Evolutionary conservation across 805 yeast genomes (phyloP), one percentile per base, ranked within the genome.

Genomic region (Ogataea methanolica): DNA sequence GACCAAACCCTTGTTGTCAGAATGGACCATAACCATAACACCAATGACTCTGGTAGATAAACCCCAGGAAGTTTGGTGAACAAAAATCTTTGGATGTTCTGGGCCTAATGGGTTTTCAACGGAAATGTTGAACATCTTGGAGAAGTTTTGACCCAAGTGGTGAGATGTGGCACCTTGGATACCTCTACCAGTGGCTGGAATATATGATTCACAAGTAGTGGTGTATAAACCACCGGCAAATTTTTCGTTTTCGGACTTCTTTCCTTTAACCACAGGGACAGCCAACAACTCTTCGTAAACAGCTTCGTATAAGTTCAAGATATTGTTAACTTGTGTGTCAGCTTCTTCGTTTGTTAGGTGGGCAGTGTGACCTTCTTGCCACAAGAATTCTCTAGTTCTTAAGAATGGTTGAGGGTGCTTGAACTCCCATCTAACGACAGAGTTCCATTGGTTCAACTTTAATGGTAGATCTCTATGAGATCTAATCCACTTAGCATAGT

Each of bases 301-400:
- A 53, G 82, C 81, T 52, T 85, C 84, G 69, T 94, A 94, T 71
- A 80, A 83, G 54, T 88, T 94, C 66, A 91, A 80, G 63, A 95
- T 92, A 68, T 84, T 84, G 59, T 79, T 65, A 33, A 92, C 98
- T 74, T 94, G 98, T 49, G 74, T 74, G 51, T 78, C 76, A 33
- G 99, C 97, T 51, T 80, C 94, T 52, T 82, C 88, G 55, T 74
- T 70, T 47, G 95, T 86, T 64, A 95, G 78, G 69, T 88, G 96
- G 46, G 96, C 99, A 43, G 99, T 94, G 75, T 94, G 99, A 60
- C 99, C 99, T 75, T 94, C 99, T 75, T 94, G 99, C 99, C 99
- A 94, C 70, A 94, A 77, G 74, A 94, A 94, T 73, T 94, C 99
- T 75, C 99, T 86, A 14, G 99, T 95, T 80, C 99, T 87, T 66